These are phyloP conservation scores for Asterophora parasitica DNA, from an alignment of 768 basidiomycete species.

Conservation along the genomic window DNA sequence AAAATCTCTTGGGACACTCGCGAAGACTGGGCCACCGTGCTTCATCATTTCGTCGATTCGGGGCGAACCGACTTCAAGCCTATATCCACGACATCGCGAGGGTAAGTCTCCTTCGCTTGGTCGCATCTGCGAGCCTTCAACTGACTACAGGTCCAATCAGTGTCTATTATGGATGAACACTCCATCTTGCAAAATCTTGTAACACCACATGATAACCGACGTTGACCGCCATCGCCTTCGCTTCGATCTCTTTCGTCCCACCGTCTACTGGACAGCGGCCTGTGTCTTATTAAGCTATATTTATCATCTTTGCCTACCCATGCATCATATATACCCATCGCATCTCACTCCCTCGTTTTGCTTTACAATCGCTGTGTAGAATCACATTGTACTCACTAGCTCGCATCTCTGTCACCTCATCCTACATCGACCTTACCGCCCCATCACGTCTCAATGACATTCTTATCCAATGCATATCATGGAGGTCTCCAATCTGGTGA, in stretches of 20 bases:
- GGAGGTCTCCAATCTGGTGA: not conserved
- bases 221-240: conserved; percentile 17
- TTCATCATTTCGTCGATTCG: conserved; percentile 65
- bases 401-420: not conserved
- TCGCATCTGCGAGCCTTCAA: conserved; percentile 7
- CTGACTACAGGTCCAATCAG: conserved; percentile 21
- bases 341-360: conserved; percentile 14
- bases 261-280: not conserved
- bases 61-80: conserved; percentile 78
- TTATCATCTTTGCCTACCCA: conserved; percentile 14
- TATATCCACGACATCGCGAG: conserved; percentile 71
- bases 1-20: conserved; percentile 74
- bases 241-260: conserved; percentile 3
- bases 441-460: not conserved
- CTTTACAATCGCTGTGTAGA: conserved; percentile 16
- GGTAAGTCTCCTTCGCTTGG: conserved; percentile 41
- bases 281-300: conserved; percentile 2
- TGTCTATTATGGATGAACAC: conserved; percentile 38
- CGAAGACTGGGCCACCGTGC: conserved; percentile 67
- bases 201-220: conserved; percentile 10
- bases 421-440: not conserved
- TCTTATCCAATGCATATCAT: not conserved
- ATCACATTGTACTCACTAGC: conserved; percentile 1
- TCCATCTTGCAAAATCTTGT: conserved; percentile 1
- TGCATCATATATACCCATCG: conserved; percentile 9